phyloP scores from a whole-genome alignment of 305 asterid species.

The Fraxinus floribunda region DNA sequence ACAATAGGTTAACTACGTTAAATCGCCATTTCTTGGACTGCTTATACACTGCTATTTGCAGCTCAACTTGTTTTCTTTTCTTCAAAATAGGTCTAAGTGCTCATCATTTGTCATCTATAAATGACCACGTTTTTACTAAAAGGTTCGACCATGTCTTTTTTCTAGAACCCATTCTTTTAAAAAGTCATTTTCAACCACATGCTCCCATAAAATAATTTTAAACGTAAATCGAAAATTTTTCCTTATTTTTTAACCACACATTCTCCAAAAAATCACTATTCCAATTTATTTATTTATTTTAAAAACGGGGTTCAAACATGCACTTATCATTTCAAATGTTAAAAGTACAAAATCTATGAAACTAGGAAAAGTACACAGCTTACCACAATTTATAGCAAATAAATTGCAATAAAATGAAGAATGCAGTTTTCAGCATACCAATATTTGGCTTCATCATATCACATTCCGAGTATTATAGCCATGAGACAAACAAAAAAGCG shows the following conservation, averaged over 20 bases:
- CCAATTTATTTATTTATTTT: too few species aligned
- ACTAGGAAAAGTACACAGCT: neutral
- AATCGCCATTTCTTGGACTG: neutral
- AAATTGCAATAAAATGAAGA: neutral
- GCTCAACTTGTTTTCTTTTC: neutral
- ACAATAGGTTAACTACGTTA: neutral
- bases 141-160: neutral
- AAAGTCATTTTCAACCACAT: too few species aligned
- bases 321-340: neutral
- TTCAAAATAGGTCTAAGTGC: neutral
- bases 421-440: neutral
- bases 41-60: neutral
- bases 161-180: neutral
- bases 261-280: too few species aligned
- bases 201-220: too few species aligned
- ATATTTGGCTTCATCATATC: neutral
- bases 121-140: neutral
- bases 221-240: too few species aligned
- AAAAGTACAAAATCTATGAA: neutral
- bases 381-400: neutral
- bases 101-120: neutral
- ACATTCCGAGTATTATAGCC: neutral
- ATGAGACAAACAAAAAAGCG: neutral
- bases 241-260: too few species aligned
- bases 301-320: too few species aligned